Evolutionary conservation across 352 stramenopile species (phyloP).

Genomic region (Pythium myriotylum): DNA sequence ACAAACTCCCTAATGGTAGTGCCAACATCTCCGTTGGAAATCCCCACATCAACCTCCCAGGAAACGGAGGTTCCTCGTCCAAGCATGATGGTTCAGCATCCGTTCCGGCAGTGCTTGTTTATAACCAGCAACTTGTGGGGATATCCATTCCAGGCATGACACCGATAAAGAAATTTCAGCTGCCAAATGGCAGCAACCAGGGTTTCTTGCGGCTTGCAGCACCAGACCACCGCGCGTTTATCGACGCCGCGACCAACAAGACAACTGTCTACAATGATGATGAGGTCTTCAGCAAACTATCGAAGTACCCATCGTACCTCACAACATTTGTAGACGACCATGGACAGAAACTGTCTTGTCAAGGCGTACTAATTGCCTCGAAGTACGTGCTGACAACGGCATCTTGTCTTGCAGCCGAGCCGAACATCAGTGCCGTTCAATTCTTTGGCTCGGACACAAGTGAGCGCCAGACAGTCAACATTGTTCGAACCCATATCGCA

Average conservation of each 20-base stretch:
- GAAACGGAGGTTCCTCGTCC: background rate
- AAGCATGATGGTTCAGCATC: background rate
- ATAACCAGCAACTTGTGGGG: constrained; percentile 20
- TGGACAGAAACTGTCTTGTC: constrained; percentile 13
- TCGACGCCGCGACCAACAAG: constrained; percentile 10
- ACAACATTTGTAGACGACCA: constrained; percentile 10
- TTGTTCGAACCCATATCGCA: constrained; percentile 2
- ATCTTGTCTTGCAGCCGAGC: constrained; percentile 22
- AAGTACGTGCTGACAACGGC: constrained; percentile 40
- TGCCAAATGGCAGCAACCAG: background rate
- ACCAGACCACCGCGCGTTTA: constrained; percentile 10
- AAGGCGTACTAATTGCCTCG: constrained; percentile 37
- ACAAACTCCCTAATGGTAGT: no score
- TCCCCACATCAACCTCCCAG: no score
- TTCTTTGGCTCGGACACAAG: constrained; percentile 2
- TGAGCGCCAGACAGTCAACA: constrained; percentile 1
- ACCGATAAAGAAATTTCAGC: background rate
- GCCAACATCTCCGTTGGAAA: no score
- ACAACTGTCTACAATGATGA: constrained; percentile 13
- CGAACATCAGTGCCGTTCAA: background rate
- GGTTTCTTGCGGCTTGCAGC: constrained; percentile 19
- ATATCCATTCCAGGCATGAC: constrained; percentile 14
- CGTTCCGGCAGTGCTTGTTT: constrained; percentile 16
- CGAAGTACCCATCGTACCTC: constrained; percentile 28
- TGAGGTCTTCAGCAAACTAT: constrained; percentile 21